phyloP scores from a whole-genome alignment of 2,329 filamentous ascomycete species.

The Talaromyces amestolkiae region DNA sequence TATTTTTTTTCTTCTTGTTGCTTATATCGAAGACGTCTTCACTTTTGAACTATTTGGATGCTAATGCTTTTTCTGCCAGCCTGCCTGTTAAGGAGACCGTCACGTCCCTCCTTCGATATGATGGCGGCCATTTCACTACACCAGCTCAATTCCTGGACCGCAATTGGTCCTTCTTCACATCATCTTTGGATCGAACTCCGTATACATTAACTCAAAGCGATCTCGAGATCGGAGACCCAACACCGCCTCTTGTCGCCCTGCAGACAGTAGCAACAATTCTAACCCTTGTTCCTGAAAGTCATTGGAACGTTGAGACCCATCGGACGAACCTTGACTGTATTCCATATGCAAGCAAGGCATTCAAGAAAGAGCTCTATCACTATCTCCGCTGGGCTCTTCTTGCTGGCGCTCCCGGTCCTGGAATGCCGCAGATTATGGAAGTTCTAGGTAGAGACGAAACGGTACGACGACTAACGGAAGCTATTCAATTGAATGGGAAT shows the following conservation, averaged over 20 bases:
- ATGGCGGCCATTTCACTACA: slow-evolving; percentile 58
- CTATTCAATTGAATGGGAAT: slow-evolving; percentile 31
- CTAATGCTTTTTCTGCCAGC: slow-evolving; percentile 15
- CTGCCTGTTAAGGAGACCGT: slow-evolving; percentile 26
- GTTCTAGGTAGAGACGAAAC: slow-evolving; percentile 56
- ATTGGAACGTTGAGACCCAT: slow-evolving; percentile 43
- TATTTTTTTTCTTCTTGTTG: slow-evolving; percentile 4
- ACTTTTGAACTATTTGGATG: too few species aligned
- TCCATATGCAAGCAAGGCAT: slow-evolving; percentile 29
- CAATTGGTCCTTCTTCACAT: slow-evolving; percentile 52
- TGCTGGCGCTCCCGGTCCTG: slow-evolving; percentile 53
- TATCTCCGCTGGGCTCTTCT: slow-evolving; percentile 58
- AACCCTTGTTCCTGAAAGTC: slow-evolving; percentile 39
- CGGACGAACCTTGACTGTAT: slow-evolving; percentile 37
- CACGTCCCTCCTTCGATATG: slow-evolving; percentile 50
- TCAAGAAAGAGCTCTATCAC: slow-evolving; percentile 51
- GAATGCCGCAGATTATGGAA: slow-evolving; percentile 53
- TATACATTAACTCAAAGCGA: slow-evolving; percentile 1
- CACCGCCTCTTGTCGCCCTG: slow-evolving; percentile 37
- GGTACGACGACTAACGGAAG: slow-evolving; percentile 44
- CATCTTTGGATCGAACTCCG: not conserved
- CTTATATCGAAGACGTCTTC: too few species aligned
- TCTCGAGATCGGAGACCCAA: slow-evolving; percentile 3
- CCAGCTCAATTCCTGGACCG: slow-evolving; percentile 55
- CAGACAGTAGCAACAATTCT: slow-evolving; percentile 46